phyloP scores from a whole-genome alignment of 106 monocot species.

The Alisma plantagoaquatica region DNA sequence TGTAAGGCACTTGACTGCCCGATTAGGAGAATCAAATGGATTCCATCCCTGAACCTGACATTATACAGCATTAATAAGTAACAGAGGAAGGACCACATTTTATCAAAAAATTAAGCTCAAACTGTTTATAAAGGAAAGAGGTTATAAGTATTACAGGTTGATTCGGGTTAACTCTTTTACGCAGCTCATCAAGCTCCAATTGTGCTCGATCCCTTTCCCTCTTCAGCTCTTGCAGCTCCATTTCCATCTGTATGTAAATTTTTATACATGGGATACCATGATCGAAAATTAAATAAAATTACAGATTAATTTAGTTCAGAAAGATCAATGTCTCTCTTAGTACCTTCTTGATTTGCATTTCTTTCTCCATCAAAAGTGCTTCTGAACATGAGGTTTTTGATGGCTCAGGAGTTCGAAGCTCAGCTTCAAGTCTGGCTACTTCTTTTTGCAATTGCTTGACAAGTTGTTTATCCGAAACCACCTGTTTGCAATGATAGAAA shows the following conservation, averaged over 20 bases:
- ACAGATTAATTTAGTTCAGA: background rate
- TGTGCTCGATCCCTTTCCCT: conserved; percentile 68
- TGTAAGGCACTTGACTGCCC: conserved; percentile 57
- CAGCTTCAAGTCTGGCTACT: conserved; percentile 92
- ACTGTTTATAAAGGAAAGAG: too few species aligned
- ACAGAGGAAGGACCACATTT: too few species aligned
- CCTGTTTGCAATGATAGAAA: conserved; percentile 24
- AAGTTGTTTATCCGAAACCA: conserved; percentile 91
- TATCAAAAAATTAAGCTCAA: too few species aligned
- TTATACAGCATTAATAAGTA: background rate
- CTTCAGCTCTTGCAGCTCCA: conserved; percentile 81
- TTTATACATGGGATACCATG: background rate
- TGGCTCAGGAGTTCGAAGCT: conserved; percentile 63
- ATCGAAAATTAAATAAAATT: background rate
- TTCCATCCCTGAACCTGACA: conserved; percentile 31
- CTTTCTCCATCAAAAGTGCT: conserved; percentile 63
- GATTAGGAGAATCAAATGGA: conserved; percentile 50
- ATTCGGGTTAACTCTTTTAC: conserved; percentile 40
- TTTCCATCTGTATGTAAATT: conserved; percentile 76
- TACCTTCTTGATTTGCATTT: conserved; percentile 81
- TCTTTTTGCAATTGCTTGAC: conserved; percentile 84
- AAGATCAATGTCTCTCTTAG: too few species aligned
- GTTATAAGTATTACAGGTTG: conserved; percentile 15
- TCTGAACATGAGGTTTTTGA: conserved; percentile 38
- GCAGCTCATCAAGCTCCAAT: conserved; percentile 48